Evolutionary conservation across 768 basidiomycete species (phyloP).

Genomic region (Tylopilus rubrobrunneus): DNA sequence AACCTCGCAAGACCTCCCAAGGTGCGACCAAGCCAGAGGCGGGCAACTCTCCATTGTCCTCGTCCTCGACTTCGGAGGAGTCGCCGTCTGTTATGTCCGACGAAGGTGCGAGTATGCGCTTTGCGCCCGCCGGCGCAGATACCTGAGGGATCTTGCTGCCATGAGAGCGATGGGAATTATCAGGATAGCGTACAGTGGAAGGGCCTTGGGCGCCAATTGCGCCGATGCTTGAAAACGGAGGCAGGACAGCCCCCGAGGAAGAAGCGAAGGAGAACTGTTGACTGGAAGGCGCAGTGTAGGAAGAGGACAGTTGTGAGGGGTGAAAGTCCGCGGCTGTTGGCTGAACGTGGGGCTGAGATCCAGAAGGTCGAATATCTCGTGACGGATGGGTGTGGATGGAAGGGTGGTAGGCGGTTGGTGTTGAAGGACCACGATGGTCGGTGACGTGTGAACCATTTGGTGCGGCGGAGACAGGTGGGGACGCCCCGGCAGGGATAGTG

Average conservation of each 20-base stretch:
- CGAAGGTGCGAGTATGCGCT: slow-evolving; percentile 56
- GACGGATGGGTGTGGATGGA: slow-evolving; percentile 25
- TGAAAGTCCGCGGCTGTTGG: slow-evolving; percentile 40
- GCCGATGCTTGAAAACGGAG: slow-evolving; percentile 69
- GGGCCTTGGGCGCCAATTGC: slow-evolving; percentile 50
- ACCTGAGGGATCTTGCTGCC: slow-evolving; percentile 30
- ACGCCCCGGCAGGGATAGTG: slow-evolving; percentile 56
- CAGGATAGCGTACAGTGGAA: slow-evolving; percentile 55
- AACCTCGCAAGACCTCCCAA: slow-evolving; percentile 77
- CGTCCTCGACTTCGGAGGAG: slow-evolving; percentile 82
- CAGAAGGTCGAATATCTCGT: slow-evolving; percentile 32
- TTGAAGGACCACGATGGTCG: slow-evolving; percentile 28
- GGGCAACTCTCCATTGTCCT: slow-evolving; percentile 76
- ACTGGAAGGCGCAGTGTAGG: slow-evolving; percentile 38
- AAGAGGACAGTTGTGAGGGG: slow-evolving; percentile 28
- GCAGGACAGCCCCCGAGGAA: slow-evolving; percentile 52
- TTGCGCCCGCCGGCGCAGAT: slow-evolving; percentile 39
- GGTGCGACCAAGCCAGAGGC: slow-evolving; percentile 81
- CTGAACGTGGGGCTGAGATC: slow-evolving; percentile 33
- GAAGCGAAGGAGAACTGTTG: slow-evolving; percentile 32
- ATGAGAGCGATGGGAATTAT: slow-evolving; percentile 34
- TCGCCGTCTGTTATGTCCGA: slow-evolving; percentile 75
- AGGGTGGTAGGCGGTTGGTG: slow-evolving; percentile 30
- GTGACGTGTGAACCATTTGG: slow-evolving; percentile 31
- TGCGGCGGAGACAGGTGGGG: slow-evolving; percentile 41